Evolutionary conservation across 1,139 yeast species (phyloP).

Genomic region (Saccharomyces hybrid): DNA sequence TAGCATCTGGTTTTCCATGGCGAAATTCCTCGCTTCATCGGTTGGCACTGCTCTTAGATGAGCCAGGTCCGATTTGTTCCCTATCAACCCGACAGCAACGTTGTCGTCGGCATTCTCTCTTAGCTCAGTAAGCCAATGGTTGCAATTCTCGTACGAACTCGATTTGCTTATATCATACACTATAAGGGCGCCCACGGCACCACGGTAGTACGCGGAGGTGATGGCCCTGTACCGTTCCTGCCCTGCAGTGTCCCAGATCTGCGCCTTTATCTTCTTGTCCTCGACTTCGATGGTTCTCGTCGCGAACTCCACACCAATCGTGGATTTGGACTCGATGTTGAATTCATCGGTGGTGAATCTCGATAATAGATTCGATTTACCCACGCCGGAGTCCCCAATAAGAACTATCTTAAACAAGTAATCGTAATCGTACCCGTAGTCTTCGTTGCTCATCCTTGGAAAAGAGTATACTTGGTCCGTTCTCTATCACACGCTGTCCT

Average conservation of each 20-base stretch:
- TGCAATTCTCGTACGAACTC: constrained; percentile 85
- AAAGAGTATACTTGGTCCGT: neutral
- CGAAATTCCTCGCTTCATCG: constrained; percentile 93
- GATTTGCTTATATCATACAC: constrained; percentile 94
- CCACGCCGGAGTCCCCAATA: constrained; percentile 97
- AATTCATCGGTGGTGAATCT: constrained; percentile 94
- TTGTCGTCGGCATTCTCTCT: constrained; percentile 96
- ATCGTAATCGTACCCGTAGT: constrained; percentile 88
- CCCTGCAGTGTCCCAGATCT: constrained; percentile 99
- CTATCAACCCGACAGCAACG: constrained; percentile 92
- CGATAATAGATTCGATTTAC: constrained; percentile 87
- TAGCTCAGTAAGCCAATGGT: constrained; percentile 91
- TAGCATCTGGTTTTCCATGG: constrained; percentile 82
- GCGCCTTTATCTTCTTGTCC: constrained; percentile 92
- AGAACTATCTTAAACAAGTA: constrained; percentile 89
- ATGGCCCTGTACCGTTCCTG: constrained; percentile 97
- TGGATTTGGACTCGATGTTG: constrained; percentile 86
- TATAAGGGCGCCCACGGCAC: constrained; percentile 94
- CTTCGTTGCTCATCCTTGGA: constrained; percentile 42
- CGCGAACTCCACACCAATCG: constrained; percentile 97
- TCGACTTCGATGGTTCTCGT: constrained; percentile 92
- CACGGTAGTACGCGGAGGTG: constrained; percentile 94
- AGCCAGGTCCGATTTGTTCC: constrained; percentile 91
- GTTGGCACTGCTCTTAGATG: constrained; percentile 96
- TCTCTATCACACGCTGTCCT: neutral